Evolutionary conservation across 352 stramenopile genomes (phyloP), one percentile per base, ranked within the genome.

Genomic region (Phytophthora pluvialis): DNA sequence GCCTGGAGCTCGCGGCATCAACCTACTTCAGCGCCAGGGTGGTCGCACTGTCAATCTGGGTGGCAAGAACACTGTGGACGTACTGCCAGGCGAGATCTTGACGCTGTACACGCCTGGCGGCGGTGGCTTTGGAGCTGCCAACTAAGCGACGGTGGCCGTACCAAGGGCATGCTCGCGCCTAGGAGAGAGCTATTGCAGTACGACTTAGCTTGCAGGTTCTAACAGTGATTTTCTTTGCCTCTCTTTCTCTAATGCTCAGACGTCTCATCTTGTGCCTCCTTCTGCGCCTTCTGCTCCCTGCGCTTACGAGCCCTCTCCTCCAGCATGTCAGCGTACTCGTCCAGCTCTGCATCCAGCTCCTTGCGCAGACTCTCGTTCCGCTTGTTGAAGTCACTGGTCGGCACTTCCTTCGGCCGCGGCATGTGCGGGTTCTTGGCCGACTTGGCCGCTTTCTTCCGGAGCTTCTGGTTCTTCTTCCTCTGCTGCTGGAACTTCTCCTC

Each of bases 61-160:
- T 12, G 96, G 96, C 55, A 98, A 99, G 73, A 98, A 97, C 73
- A 99, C 96, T 54, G 93, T 98, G 21, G 67, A 93, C 28, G 90
- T 99, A 28, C 61, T 86, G 21, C 79, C 94, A 42, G 90, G 97
- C 45, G 97, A 99, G 69, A 67, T 94, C 21, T 87, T 99, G 61
- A 91, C 92, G 39, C 98, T 99, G 61, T 91, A 93, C 64, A 99
- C 97, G 46, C 98, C 98, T 6, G 98, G 98, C 25, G 98, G 96
- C 12, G 98, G 98, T 31, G 98, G 97, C 60, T 99, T 95, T 61
- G 97, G 97, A 31, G 50, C 49, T 45, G 49, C 29, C 33, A 56
- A 63, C 21, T 68, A 60, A 75, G 46, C 38, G 46, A 58, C 49
- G 36, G 70, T 73, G 18, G n/a, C 15, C 38, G n/a, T 26, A 16